A percentile compares a stretch with the other conserved stretches of the same genome.
Conservation (phyloP, 768 basidiomycete species). For the Pleurotus djamor region DNA sequence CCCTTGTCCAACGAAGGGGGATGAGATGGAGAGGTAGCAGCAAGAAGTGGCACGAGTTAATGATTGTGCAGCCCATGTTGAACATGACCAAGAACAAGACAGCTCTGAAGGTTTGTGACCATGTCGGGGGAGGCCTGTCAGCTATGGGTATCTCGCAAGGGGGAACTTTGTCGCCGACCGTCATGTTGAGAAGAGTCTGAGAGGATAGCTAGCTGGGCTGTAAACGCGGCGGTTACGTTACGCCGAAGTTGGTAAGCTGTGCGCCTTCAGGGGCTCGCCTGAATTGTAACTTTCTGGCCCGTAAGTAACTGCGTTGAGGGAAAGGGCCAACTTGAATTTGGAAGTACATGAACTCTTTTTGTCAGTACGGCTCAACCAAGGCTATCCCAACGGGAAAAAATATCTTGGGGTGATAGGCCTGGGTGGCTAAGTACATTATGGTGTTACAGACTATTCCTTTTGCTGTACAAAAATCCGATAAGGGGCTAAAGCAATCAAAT, state of each 20-base stretch:
- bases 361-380: no score
- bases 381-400: no score
- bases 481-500: no score
- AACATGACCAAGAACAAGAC: slow-evolving; percentile 57
- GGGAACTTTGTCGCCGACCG: background rate
- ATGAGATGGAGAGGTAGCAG: slow-evolving; percentile 66
- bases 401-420: no score
- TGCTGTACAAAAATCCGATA: no score
- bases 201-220: background rate
- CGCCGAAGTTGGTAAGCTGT: no score
- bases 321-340: no score
- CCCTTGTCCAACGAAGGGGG: slow-evolving; percentile 53
- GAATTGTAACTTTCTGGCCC: background rate
- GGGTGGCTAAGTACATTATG: no score
- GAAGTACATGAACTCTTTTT: no score
- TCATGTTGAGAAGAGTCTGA: slow-evolving; percentile 6
- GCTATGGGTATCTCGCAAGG: slow-evolving; percentile 49
- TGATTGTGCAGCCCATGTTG: slow-evolving; percentile 61
- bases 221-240: no score
- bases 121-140: slow-evolving; percentile 50
- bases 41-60: slow-evolving; percentile 72
- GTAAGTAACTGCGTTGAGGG: background rate
- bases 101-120: slow-evolving; percentile 47
- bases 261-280: background rate
- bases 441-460: no score